These are phyloP conservation scores for Phytopythium kandeliae DNA, from an alignment of 352 stramenopile genomes.

Conservation along the genomic window DNA sequence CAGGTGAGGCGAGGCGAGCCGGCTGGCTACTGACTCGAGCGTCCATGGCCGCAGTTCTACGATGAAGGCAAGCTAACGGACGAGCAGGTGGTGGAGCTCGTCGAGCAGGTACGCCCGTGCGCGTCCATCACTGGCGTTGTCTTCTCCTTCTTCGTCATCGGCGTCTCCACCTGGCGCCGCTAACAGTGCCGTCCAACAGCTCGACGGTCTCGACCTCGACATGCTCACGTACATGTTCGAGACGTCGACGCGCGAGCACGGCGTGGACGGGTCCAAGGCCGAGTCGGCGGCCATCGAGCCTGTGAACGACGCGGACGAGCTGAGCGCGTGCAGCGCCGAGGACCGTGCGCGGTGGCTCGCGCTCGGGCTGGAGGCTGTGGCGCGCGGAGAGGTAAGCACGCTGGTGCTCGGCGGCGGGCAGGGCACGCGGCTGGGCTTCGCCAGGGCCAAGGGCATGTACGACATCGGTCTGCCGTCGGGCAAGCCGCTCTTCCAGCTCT, in stretches of 20 bases:
- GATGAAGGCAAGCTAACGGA: slow-evolving; percentile 36
- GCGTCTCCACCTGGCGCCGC: slow-evolving; percentile 2
- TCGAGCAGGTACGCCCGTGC: slow-evolving; percentile 28
- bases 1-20: too few species aligned
- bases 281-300: slow-evolving; percentile 39
- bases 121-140: background rate
- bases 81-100: slow-evolving; percentile 34
- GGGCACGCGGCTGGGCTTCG: slow-evolving; percentile 96
- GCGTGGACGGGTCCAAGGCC: slow-evolving; percentile 3
- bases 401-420: slow-evolving; percentile 94
- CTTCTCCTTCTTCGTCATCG: too few species aligned
- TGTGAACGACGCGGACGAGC: slow-evolving; percentile 53
- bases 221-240: slow-evolving; percentile 58
- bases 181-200: slow-evolving; percentile 17
- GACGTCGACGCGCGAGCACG: slow-evolving; percentile 30
- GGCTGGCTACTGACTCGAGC: too few species aligned
- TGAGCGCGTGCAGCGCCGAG: slow-evolving; percentile 37
- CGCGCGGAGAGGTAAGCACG: slow-evolving; percentile 87
- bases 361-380: slow-evolving; percentile 77
- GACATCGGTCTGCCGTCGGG: slow-evolving; percentile 89
- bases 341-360: slow-evolving; percentile 40
- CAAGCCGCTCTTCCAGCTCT: slow-evolving; percentile 93
- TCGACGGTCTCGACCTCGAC: slow-evolving; percentile 65
- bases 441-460: slow-evolving; percentile 95
- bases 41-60: slow-evolving; percentile 48